These are phyloP conservation scores for Fraxinus pennsylvanica DNA, from an alignment of 257 asterid genomes.

Conservation along the genomic window DNA sequence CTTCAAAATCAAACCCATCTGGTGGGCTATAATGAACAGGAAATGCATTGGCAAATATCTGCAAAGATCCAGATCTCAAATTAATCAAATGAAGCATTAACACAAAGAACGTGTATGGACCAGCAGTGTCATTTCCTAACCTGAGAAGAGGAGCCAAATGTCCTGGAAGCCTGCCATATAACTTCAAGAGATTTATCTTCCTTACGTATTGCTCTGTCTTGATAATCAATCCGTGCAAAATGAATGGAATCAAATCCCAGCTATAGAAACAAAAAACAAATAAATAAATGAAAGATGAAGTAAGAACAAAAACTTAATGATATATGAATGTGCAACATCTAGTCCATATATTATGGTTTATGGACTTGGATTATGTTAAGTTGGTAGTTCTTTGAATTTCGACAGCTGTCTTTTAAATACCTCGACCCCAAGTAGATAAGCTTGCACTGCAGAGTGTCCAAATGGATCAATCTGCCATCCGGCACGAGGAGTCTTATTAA, in stretches of 20 bases:
- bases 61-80: conserved; percentile 32
- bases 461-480: conserved; percentile 99
- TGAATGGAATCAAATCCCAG: conserved; percentile 84
- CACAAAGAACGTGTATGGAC: conserved; percentile 1
- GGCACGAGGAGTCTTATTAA: conserved; percentile 82
- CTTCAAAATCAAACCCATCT: conserved; percentile 71
- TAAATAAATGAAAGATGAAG: conserved; percentile 3
- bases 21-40: conserved; percentile 88
- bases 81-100: conserved; percentile 19
- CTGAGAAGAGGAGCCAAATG: conserved; percentile 80
- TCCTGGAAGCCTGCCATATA: conserved; percentile 82
- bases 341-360: not conserved
- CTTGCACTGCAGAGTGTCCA: conserved; percentile 94
- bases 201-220: conserved; percentile 76
- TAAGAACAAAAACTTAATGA: not conserved
- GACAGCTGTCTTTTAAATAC: conserved; percentile 31
- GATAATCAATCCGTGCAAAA: conserved; percentile 89
- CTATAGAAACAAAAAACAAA: conserved; percentile 35
- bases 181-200: conserved; percentile 79
- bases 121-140: conserved; percentile 29
- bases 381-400: not conserved
- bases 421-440: conserved; percentile 76
- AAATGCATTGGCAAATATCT: conserved; percentile 80
- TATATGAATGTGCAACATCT: not conserved
- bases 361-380: not conserved